phyloP scores from a whole-genome alignment of 2,329 filamentous ascomycete genomes.

The Orbilia brochopaga region DNA sequence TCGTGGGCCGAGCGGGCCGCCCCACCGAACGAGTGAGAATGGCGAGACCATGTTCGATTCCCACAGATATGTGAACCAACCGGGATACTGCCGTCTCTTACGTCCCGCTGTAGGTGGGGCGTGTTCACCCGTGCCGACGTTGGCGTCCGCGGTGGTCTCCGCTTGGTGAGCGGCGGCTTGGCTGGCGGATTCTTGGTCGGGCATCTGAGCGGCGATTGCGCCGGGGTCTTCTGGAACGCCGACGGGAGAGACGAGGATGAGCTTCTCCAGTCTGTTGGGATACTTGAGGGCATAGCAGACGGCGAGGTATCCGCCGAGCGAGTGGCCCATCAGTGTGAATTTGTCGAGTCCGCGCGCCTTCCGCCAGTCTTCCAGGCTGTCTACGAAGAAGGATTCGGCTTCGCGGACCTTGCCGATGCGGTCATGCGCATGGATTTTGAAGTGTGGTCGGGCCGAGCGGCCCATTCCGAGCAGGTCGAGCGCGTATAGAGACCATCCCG shows the following conservation, averaged over 20 bases:
- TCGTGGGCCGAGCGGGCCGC: conserved; percentile 86
- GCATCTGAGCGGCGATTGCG: conserved; percentile 79
- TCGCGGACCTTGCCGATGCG: conserved; percentile 80
- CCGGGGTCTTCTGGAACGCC: conserved; percentile 94
- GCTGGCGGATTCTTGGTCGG: conserved; percentile 65
- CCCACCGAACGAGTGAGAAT: conserved; percentile 85
- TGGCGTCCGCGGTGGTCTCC: conserved; percentile 54
- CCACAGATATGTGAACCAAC: conserved; percentile 93
- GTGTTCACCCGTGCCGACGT: conserved; percentile 55
- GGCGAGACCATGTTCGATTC: conserved; percentile 89
- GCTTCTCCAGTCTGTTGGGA: conserved; percentile 89
- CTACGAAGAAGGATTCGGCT: conserved; percentile 94
- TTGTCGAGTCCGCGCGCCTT: conserved; percentile 84
- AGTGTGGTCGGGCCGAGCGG: conserved; percentile 79
- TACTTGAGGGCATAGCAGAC: conserved; percentile 97
- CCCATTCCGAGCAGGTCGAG: conserved; percentile 97
- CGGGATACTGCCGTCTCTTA: conserved; percentile 71
- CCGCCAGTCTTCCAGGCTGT: conserved; percentile 95
- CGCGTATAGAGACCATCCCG: conserved; percentile 87
- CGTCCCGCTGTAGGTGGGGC: conserved; percentile 61
- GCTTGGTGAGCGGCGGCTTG: conserved; percentile 38
- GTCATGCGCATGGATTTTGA: conserved; percentile 83
- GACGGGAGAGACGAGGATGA: conserved; percentile 92
- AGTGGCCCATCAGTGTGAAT: conserved; percentile 92
- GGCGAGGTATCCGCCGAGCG: conserved; percentile 90